These are phyloP conservation scores for Wickerhamiella azymoides DNA, from an alignment of 805 yeast genomes.

Conservation along the genomic window DNA sequence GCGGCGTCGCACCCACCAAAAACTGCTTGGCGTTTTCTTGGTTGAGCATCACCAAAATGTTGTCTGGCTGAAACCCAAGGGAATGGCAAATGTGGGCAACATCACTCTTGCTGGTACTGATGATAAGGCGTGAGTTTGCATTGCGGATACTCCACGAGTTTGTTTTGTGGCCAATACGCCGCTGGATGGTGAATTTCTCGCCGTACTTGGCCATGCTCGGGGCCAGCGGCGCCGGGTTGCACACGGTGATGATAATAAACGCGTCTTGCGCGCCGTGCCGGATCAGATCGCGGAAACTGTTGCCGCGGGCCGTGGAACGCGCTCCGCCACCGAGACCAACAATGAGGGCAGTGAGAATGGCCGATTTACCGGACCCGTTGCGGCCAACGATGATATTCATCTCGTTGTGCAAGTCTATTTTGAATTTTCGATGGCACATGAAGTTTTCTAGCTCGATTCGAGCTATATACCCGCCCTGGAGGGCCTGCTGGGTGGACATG, in stretches of 20 bases:
- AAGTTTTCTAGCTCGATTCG: slow-evolving; percentile 37
- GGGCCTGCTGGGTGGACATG: background rate
- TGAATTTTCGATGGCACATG: slow-evolving; percentile 54
- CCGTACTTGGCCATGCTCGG: slow-evolving; percentile 54
- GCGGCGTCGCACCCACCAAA: slow-evolving; percentile 59
- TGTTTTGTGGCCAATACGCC: slow-evolving; percentile 43
- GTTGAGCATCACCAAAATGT: slow-evolving; percentile 82
- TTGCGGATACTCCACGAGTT: slow-evolving; percentile 41
- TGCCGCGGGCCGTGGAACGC: slow-evolving; percentile 72
- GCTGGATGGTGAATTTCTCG: slow-evolving; percentile 48
- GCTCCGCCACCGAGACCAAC: slow-evolving; percentile 86
- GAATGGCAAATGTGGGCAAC: slow-evolving; percentile 54
- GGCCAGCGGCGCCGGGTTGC: slow-evolving; percentile 36
- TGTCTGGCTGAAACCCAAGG: slow-evolving; percentile 68
- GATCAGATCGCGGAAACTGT: slow-evolving; percentile 52
- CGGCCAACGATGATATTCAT: slow-evolving; percentile 79
- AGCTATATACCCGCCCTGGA: slow-evolving; percentile 33
- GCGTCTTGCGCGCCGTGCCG: slow-evolving; percentile 65
- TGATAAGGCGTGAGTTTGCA: slow-evolving; percentile 32
- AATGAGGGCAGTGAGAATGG: slow-evolving; percentile 74
- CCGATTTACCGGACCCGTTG: slow-evolving; percentile 87
- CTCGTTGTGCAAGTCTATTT: slow-evolving; percentile 59
- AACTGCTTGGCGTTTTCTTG: slow-evolving; percentile 92
- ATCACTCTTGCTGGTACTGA: slow-evolving; percentile 51
- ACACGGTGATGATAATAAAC: slow-evolving; percentile 47